These are phyloP conservation scores for Lasiosphaeris hirsuta DNA, from an alignment of 495 filamentous ascomycete genomes.

Conservation along the genomic window DNA sequence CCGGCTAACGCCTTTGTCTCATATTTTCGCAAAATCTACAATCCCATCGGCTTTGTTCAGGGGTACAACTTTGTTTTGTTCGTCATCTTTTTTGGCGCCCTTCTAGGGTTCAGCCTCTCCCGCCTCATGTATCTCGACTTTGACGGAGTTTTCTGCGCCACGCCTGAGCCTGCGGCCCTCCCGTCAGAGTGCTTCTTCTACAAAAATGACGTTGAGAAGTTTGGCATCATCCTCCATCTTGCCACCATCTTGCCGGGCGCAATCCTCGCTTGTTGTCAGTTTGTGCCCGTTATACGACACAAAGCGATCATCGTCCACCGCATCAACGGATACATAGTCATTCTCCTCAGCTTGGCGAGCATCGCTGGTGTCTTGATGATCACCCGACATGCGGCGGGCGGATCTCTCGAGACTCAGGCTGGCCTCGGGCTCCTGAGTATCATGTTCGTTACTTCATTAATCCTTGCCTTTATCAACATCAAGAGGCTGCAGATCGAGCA, in stretches of 20 bases:
- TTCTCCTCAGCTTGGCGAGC: conserved; percentile 39
- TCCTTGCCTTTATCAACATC: conserved; percentile 49
- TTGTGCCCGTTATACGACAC: conserved; percentile 50
- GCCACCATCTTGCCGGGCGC: conserved; percentile 44
- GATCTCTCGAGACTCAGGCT: conserved; percentile 37
- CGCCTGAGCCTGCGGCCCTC: conserved; percentile 31
- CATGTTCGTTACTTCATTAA: conserved; percentile 32
- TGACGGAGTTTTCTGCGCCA: conserved; percentile 18
- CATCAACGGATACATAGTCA: conserved; percentile 50
- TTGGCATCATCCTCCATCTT: conserved; percentile 51
- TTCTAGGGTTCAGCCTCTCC: conserved; percentile 35
- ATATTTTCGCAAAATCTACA: conserved; percentile 19
- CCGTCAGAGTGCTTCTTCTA: conserved; percentile 45
- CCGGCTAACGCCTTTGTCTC: conserved; percentile 7
- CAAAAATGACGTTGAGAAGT: conserved; percentile 22
- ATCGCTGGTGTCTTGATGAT: conserved; percentile 47
- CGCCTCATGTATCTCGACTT: conserved; percentile 38
- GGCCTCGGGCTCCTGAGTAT: conserved; percentile 36
- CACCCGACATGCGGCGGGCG: conserved; percentile 41
- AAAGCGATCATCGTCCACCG: conserved; percentile 46
- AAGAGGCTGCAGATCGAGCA: conserved; percentile 53
- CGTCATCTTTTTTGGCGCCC: conserved; percentile 30
- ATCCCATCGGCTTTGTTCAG: conserved; percentile 34
- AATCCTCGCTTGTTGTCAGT: conserved; percentile 49
- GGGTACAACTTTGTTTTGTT: conserved; percentile 40